Evolutionary conservation across 345 rosid species (phyloP), one percentile per base, ranked within the genome.

Genomic region (Cochlearia excelsa): DNA sequence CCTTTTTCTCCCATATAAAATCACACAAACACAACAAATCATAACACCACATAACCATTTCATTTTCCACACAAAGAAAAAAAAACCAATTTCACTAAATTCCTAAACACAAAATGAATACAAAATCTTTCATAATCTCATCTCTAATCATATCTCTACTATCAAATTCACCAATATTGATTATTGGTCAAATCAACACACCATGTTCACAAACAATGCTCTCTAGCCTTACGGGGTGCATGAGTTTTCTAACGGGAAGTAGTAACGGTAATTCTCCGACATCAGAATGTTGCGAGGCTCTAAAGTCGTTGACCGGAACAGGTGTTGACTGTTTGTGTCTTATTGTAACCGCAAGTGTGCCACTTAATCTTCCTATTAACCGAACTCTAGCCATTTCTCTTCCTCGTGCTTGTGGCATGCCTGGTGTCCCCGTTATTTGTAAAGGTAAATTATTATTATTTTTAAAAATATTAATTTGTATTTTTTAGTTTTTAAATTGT

Each of bases 331-430:
- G 99, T 70, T 30, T 79, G 35, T 93, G 99, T 76, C 84, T 82
- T 49, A 57, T 89, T 50, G 77, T 75, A 1, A 84, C 84, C 1
- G 97, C 81, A 26, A 70, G 73, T 67, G 80, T 89, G 30, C 97
- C 99, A 0, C 70, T 93, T 59, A 81, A 53, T 37, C 7, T 85
- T 7, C 97, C 99, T 3, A 77, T 89, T 63, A 89, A 84, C 68
- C 79, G 88, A 74, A 78, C 81, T 52, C 75, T 89, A 8, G 95
- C 94, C 53, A 66, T 89, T 59, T 77, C 86, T 47, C 95, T 89
- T 30, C 97, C 99, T 63, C 85, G 85, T 0, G 87, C 89, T 6
- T 89, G 97, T 68, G 86, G 82, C 77, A 80, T 81, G 85, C 57
- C 86, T 6, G 71, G 83, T 7, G 85, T 89, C 56, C 88, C 97